Evolutionary conservation across 352 stramenopile species (phyloP).

Genomic region (Nothophytophthora sp.): DNA sequence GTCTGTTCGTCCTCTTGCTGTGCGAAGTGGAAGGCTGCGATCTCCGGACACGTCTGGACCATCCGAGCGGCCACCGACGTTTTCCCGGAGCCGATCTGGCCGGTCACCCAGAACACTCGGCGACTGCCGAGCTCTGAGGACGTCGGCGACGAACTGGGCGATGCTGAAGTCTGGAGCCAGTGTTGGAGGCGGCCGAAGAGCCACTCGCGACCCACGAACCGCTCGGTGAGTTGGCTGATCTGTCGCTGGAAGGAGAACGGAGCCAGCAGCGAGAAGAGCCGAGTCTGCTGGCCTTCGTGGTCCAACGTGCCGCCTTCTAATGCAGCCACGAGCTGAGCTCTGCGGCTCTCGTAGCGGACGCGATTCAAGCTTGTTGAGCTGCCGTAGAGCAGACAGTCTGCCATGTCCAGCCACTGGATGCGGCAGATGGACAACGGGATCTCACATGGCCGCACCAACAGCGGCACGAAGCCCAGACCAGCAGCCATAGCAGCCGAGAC

Average conservation of each 20-base stretch:
- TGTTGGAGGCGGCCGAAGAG: constrained; percentile 46
- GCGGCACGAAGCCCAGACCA: constrained; percentile 66
- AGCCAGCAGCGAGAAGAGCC: constrained; percentile 63
- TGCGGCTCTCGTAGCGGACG: constrained; percentile 49
- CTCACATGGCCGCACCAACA: constrained; percentile 73
- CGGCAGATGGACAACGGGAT: constrained; percentile 82
- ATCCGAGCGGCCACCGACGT: constrained; percentile 63
- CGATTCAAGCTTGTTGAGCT: constrained; percentile 47
- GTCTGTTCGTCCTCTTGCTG: constrained; percentile 77
- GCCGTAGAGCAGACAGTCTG: constrained; percentile 68
- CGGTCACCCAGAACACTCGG: constrained; percentile 74
- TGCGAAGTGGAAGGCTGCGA: constrained; percentile 75
- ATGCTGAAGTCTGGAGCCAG: constrained; percentile 41
- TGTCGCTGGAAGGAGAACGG: constrained; percentile 76
- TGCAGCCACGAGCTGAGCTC: constrained; percentile 55
- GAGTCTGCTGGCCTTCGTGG: constrained; percentile 71
- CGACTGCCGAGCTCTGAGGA: constrained; percentile 15
- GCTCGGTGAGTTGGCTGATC: constrained; percentile 70
- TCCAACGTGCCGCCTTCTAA: constrained; percentile 61
- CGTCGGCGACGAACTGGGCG: too few species aligned
- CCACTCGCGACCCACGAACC: constrained; percentile 65
- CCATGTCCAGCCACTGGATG: constrained; percentile 83
- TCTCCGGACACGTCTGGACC: constrained; percentile 68
- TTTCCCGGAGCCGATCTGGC: constrained; percentile 72
- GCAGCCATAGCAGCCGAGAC: constrained; percentile 75